Conservation (phyloP, 2,329 filamentous ascomycete species). For the Geosmithia putterillii region DNA sequence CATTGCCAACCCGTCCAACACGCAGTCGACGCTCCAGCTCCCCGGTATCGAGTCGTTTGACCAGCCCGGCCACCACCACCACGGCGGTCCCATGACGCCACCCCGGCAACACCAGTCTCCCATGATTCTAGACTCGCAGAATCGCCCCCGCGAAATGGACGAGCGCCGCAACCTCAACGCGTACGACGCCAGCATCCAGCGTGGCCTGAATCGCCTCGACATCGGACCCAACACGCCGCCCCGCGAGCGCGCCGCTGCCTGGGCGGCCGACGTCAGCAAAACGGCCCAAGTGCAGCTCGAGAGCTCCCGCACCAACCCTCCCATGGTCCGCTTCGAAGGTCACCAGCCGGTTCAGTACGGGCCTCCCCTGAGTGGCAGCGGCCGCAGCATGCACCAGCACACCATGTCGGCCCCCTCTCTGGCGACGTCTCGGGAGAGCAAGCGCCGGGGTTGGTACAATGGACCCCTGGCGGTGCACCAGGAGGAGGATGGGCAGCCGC, state of each 20-base stretch:
- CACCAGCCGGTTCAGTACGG: slow-evolving; percentile 22
- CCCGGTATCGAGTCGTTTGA: slow-evolving; percentile 92
- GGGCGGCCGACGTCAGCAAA: slow-evolving; percentile 44
- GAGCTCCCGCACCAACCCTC: slow-evolving; percentile 29
- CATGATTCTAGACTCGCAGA: slow-evolving; percentile 58
- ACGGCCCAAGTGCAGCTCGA: slow-evolving; percentile 44
- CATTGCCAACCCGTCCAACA: slow-evolving; percentile 31
- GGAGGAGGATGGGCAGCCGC: slow-evolving; percentile 13
- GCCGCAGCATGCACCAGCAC: slow-evolving; percentile 35
- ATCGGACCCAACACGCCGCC: slow-evolving; percentile 41
- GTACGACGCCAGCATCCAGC: slow-evolving; percentile 56
- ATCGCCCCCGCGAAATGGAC: slow-evolving; percentile 18
- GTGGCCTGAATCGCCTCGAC: slow-evolving; percentile 54
- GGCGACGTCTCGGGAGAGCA: slow-evolving; percentile 44
- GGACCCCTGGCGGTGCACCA: slow-evolving; percentile 28
- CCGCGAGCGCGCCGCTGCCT: slow-evolving; percentile 37
- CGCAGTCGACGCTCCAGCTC: slow-evolving; percentile 52
- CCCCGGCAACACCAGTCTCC: slow-evolving; percentile 50
- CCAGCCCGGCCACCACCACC: slow-evolving; percentile 26
- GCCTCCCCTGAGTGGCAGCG: slow-evolving; percentile 16
- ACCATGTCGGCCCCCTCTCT: slow-evolving; percentile 47
- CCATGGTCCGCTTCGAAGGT: slow-evolving; percentile 41
- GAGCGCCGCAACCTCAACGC: slow-evolving; percentile 39
- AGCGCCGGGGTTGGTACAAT: slow-evolving; percentile 64
- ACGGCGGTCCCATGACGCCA: slow-evolving; percentile 1